These are phyloP conservation scores for Cladosporium cucumerinum DNA, from an alignment of 2,329 filamentous ascomycete genomes.

Conservation along the genomic window DNA sequence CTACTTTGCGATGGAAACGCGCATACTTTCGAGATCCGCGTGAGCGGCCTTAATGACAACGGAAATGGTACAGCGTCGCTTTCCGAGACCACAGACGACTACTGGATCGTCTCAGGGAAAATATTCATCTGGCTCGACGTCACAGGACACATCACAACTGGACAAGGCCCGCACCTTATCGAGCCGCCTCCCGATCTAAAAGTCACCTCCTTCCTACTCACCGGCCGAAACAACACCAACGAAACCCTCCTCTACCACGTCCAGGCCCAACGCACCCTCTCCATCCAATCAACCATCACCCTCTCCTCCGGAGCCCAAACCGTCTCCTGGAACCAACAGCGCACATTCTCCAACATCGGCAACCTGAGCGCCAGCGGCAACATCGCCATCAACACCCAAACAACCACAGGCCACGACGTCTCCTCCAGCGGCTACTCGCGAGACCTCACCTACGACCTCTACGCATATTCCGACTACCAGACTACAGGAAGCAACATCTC, in stretches of 20 bases:
- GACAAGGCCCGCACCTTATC: background rate
- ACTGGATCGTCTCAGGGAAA: background rate
- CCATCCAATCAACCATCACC: background rate
- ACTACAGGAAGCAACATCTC: background rate
- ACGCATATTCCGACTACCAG: background rate
- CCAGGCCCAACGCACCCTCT: background rate
- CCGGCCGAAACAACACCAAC: background rate
- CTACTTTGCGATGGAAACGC: conserved; percentile 61
- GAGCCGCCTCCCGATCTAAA: background rate
- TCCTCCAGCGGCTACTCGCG: background rate
- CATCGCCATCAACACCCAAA: background rate
- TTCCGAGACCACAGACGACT: background rate
- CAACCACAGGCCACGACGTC: background rate
- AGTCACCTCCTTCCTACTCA: background rate
- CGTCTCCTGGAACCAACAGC: background rate
- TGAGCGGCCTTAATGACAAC: background rate
- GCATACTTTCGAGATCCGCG: background rate
- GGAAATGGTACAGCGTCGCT: background rate
- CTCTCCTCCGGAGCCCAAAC: background rate
- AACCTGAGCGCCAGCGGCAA: background rate
- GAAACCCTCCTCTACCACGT: background rate
- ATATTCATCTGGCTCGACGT: background rate
- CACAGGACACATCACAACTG: background rate
- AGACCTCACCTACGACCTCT: background rate
- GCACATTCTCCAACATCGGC: background rate